Conservation (phyloP, 495 filamentous ascomycete genomes). For the Aspergillus wentii region DNA sequence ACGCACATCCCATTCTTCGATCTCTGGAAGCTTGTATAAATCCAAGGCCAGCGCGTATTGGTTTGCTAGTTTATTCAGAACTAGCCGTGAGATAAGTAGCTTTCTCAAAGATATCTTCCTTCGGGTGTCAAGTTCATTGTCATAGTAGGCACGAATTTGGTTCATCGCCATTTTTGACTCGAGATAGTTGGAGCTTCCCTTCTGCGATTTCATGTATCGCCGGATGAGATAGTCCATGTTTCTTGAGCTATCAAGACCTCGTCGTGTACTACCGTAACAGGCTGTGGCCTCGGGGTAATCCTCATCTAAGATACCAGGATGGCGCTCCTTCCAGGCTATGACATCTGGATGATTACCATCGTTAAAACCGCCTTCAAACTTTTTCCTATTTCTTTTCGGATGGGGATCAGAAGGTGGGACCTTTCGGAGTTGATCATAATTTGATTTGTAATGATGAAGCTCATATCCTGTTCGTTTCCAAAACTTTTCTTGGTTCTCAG, state of each 20-base stretch:
- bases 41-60: not conserved
- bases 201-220: not conserved
- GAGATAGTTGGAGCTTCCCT: not conserved
- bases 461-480: constrained; percentile 1
- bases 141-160: not conserved
- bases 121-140: not conserved
- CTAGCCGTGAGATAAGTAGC: not conserved
- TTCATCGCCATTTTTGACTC: not conserved
- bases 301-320: not conserved
- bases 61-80: not conserved
- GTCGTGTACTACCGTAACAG: not conserved
- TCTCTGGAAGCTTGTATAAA: not conserved
- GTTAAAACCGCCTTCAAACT: not conserved
- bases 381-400: not conserved
- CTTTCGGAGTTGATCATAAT: constrained; percentile 1
- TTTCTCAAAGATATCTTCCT: not conserved
- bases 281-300: not conserved
- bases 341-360: not conserved
- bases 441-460: not conserved
- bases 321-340: not conserved
- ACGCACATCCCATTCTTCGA: constrained; percentile 1
- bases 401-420: constrained; percentile 1
- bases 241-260: not conserved
- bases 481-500: not conserved
- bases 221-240: not conserved